Evolutionary conservation across 1,139 yeast species (phyloP).

Genomic region (Williopsis jadinii): DNA sequence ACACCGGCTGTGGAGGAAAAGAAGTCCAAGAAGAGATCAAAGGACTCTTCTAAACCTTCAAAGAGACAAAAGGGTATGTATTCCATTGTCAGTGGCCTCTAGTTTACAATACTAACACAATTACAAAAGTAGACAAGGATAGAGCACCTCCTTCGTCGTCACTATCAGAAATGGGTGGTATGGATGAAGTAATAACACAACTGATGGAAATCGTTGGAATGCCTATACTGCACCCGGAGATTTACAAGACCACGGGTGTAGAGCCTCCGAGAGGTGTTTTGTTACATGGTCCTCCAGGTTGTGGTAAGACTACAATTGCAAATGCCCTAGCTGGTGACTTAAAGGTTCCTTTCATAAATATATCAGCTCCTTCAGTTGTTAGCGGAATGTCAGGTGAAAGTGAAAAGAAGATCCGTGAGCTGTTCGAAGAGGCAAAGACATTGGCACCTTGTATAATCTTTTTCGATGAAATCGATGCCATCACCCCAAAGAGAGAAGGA

Average conservation of each 20-base stretch:
- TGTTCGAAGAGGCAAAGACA: conserved; percentile 86
- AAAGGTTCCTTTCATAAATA: conserved; percentile 83
- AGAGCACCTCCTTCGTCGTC: conserved; percentile 65
- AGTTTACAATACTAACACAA: conserved; percentile 21
- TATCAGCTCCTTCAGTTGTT: conserved; percentile 94
- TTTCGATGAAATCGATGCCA: conserved; percentile 95
- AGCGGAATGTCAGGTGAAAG: conserved; percentile 99
- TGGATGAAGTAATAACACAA: conserved; percentile 76
- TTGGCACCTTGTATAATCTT: conserved; percentile 90
- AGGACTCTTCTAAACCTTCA: conserved; percentile 27
- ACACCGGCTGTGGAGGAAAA: conserved; percentile 22
- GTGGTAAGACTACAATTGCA: conserved; percentile 96
- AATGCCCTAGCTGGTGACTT: conserved; percentile 94
- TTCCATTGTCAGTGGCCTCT: too few species aligned
- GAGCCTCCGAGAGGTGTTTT: conserved; percentile 97
- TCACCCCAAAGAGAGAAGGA: conserved; percentile 96
- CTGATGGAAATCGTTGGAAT: conserved; percentile 84
- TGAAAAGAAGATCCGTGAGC: conserved; percentile 86
- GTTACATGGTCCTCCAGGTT: conserved; percentile 97
- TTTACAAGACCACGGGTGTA: conserved; percentile 79
- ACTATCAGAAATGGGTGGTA: conserved; percentile 79
- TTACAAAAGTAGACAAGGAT: conserved; percentile 36
- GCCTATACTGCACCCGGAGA: conserved; percentile 92
- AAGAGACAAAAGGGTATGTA: conserved; percentile 39
- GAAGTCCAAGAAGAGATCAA: conserved; percentile 30